Conservation (phyloP, 2,329 filamentous ascomycete genomes). For the Lasiodiplodia hormozganensis region DNA sequence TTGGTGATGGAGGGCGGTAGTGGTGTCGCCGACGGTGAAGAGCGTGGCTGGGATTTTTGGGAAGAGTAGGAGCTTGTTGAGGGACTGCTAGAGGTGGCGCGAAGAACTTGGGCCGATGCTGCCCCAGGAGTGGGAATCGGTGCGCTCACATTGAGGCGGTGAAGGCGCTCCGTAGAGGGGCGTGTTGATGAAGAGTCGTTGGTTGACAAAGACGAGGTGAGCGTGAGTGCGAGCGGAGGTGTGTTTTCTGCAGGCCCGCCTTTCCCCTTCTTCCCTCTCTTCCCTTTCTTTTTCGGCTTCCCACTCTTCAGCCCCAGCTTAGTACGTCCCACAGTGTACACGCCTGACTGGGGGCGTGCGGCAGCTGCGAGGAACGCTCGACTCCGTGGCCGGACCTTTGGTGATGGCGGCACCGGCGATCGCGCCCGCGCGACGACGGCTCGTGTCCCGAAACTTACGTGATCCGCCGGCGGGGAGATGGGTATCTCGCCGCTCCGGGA, state of each 20-base stretch:
- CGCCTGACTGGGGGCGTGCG: slow-evolving; percentile 1
- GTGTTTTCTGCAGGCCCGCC: neutral
- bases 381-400: neutral
- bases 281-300: neutral
- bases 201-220: slow-evolving; percentile 3
- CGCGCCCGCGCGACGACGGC: neutral
- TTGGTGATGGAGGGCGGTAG: neutral
- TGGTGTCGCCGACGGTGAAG: slow-evolving; percentile 23
- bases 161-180: slow-evolving; percentile 2
- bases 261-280: slow-evolving; percentile 1
- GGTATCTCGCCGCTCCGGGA: slow-evolving; percentile 23
- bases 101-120: neutral
- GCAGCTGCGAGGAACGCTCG: neutral
- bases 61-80: neutral
- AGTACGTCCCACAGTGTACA: slow-evolving; percentile 5
- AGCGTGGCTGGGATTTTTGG: neutral
- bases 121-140: neutral
- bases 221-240: slow-evolving; percentile 7
- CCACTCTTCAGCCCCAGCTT: slow-evolving; percentile 5
- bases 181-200: neutral
- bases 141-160: neutral
- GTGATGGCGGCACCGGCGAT: neutral
- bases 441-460: neutral
- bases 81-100: neutral
- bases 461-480: slow-evolving; percentile 11